Percentiles rank a stretch among this genome's conserved stretches.
phyloP scores from a whole-genome alignment of 495 filamentous ascomycete genomes.

The Cercophora samala region DNA sequence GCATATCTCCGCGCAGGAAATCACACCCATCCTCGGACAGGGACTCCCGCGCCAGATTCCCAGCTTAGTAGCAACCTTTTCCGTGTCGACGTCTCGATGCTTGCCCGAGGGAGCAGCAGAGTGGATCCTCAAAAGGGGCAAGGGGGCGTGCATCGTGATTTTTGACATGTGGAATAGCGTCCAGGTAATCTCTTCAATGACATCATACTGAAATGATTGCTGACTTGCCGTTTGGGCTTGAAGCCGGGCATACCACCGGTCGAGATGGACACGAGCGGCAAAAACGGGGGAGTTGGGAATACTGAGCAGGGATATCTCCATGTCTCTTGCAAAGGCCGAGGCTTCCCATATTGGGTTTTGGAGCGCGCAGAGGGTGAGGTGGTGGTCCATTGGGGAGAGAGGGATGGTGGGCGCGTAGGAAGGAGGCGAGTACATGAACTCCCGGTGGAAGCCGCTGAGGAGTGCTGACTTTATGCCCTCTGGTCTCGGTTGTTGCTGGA shows the following conservation, averaged over 20 bases:
- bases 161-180: conserved; percentile 30
- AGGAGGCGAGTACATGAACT: not conserved
- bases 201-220: not conserved
- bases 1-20: conserved; percentile 31
- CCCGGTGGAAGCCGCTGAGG: not conserved
- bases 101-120: conserved; percentile 22
- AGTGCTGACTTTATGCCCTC: not conserved
- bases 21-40: conserved; percentile 25
- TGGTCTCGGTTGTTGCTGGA: not conserved
- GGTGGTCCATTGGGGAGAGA: conserved; percentile 24
- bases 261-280: not conserved
- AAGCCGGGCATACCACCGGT: not conserved
- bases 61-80: conserved; percentile 26
- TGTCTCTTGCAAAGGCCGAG: conserved; percentile 8
- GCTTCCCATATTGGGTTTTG: conserved; percentile 32
- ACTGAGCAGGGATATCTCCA: not conserved
- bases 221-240: not conserved
- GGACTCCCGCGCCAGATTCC: conserved; percentile 26
- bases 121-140: conserved; percentile 27
- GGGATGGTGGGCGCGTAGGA: not conserved
- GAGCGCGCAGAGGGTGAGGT: conserved; percentile 32
- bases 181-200: conserved; percentile 26
- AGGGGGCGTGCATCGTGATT: conserved; percentile 30
- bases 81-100: not conserved
- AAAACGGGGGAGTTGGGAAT: not conserved